Conservation (phyloP, 2,329 filamentous ascomycete species). For the Alternaria postmessia region DNA sequence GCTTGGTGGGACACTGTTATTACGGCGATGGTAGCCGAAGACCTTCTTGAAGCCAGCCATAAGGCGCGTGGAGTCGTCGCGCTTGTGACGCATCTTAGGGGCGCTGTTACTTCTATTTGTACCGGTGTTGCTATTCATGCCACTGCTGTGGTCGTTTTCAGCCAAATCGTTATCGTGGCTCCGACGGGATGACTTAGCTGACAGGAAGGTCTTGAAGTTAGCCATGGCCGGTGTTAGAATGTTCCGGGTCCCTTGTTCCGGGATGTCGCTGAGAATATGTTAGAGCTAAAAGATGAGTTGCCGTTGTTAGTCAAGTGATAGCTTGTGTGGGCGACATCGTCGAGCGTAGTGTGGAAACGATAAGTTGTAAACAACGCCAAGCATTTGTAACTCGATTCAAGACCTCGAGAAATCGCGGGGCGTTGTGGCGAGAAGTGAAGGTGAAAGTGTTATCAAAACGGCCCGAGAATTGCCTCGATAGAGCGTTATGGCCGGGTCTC, state of each 20-base stretch:
- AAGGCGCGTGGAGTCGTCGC: background rate
- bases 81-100: background rate
- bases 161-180: background rate
- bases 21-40: background rate
- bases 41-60: conserved; percentile 3
- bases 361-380: conserved; percentile 6
- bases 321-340: background rate
- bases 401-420: background rate
- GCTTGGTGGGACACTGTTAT: background rate
- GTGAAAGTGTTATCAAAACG: background rate
- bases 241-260: background rate
- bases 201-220: conserved; percentile 38
- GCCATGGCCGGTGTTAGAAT: conserved; percentile 58
- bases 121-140: background rate
- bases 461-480: background rate
- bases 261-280: background rate
- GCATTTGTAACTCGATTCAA: background rate
- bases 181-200: background rate
- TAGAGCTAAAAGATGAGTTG: background rate
- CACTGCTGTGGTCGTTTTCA: background rate
- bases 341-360: background rate
- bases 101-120: background rate
- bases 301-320: background rate
- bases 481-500: background rate
- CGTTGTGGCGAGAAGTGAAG: background rate